Percentiles rank a stretch among this genome's conserved stretches.
phyloP scores from a whole-genome alignment of 208 protist species.

The Lotmaria passim region DNA sequence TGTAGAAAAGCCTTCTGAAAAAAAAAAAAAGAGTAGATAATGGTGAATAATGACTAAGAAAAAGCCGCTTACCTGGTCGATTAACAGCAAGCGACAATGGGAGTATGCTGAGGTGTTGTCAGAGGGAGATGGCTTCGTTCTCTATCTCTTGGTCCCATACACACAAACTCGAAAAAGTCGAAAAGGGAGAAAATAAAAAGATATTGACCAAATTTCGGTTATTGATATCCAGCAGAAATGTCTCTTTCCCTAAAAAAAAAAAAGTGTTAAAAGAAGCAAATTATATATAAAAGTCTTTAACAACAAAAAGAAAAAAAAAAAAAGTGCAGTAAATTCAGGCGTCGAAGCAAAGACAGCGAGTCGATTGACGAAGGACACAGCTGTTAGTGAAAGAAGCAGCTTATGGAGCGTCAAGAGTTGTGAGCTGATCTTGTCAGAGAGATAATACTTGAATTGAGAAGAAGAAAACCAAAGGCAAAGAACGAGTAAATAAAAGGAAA shows the following conservation, averaged over 20 bases:
- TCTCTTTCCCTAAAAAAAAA: background rate
- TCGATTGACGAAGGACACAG: too few relatives aligned
- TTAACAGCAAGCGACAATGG: too few relatives aligned
- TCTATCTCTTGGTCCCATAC: background rate
- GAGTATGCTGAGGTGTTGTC: background rate
- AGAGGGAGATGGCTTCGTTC: background rate
- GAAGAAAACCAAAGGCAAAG: background rate
- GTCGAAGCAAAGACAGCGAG: too few relatives aligned
- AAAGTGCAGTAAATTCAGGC: too few relatives aligned
- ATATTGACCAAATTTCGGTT: background rate
- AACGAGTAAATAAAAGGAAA: too few relatives aligned
- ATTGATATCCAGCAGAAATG: too few relatives aligned
- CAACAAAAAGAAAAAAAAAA: too few relatives aligned
- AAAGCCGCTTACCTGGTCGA: background rate
- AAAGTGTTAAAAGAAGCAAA: slow-evolving; percentile 14
- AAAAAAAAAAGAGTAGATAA: background rate
- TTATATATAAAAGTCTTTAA: background rate
- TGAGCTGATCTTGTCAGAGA: background rate
- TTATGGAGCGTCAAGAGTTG: background rate
- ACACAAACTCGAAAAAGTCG: background rate
- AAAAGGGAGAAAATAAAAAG: background rate
- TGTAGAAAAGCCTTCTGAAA: background rate
- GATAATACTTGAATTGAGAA: background rate
- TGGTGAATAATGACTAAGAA: background rate
- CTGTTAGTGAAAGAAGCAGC: too few relatives aligned